phyloP scores from a whole-genome alignment of 2,329 filamentous ascomycete genomes.

The Orbilia quercus region DNA sequence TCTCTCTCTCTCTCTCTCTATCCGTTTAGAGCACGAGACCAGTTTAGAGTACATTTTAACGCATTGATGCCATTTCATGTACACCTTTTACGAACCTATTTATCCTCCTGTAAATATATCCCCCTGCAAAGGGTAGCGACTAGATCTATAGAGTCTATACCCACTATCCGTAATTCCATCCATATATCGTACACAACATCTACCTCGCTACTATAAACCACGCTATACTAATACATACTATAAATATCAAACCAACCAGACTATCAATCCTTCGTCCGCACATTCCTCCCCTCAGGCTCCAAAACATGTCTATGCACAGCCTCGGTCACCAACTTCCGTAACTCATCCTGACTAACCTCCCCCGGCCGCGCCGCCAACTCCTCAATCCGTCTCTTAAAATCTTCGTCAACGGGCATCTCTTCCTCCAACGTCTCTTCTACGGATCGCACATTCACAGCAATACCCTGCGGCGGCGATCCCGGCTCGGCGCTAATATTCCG shows the following conservation, averaged over 20 bases:
- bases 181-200: too few relatives aligned
- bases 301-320: slow-evolving; percentile 74
- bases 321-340: slow-evolving; percentile 82
- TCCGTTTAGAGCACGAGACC: too few relatives aligned
- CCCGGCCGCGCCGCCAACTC: slow-evolving; percentile 80
- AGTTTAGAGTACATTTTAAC: not conserved
- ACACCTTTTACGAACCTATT: slow-evolving; percentile 17
- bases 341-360: slow-evolving; percentile 84
- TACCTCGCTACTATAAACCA: too few relatives aligned
- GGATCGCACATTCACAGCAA: slow-evolving; percentile 81
- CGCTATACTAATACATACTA: not conserved
- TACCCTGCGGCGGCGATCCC: slow-evolving; percentile 75
- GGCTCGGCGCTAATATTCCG: slow-evolving; percentile 58
- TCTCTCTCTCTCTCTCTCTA: slow-evolving; percentile 11
- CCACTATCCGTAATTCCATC: too few relatives aligned
- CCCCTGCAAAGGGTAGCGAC: not conserved
- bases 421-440: slow-evolving; percentile 74
- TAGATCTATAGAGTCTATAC: slow-evolving; percentile 18
- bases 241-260: not conserved
- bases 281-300: slow-evolving; percentile 72
- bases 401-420: slow-evolving; percentile 76
- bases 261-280: slow-evolving; percentile 69
- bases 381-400: slow-evolving; percentile 86
- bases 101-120: slow-evolving; percentile 36
- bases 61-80: slow-evolving; percentile 15